These are phyloP conservation scores for Juglanconis sp. DNA, from an alignment of 2,329 filamentous ascomycete species.

Conservation along the genomic window DNA sequence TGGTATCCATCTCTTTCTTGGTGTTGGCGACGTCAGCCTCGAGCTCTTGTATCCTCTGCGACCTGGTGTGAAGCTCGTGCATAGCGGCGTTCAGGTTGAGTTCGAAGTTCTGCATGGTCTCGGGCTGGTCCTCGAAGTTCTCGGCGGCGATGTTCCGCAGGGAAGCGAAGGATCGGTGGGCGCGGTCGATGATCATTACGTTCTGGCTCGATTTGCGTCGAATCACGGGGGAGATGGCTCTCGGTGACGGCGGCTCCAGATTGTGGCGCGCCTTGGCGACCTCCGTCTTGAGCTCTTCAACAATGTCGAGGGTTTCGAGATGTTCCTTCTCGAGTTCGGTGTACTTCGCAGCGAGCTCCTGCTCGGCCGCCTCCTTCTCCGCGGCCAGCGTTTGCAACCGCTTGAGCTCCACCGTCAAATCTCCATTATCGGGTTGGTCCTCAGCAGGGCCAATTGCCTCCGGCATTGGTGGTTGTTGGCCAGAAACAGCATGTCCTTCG, in stretches of 20 bases:
- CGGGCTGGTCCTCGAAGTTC: constrained; percentile 77
- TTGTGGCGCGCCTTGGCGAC: constrained; percentile 71
- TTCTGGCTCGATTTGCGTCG: constrained; percentile 92
- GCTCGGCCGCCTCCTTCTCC: constrained; percentile 75
- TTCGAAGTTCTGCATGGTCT: constrained; percentile 89
- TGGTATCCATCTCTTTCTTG: constrained; percentile 95
- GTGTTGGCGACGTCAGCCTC: constrained; percentile 79
- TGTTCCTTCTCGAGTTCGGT: constrained; percentile 80
- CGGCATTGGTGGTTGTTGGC: background rate
- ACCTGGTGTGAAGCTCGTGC: constrained; percentile 82
- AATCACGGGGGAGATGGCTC: constrained; percentile 68
- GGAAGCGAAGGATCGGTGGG: constrained; percentile 85
- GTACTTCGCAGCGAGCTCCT: constrained; percentile 72
- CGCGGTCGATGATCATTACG: constrained; percentile 81
- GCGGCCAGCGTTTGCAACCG: constrained; percentile 66
- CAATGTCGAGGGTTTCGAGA: constrained; percentile 74
- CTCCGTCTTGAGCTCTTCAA: constrained; percentile 88
- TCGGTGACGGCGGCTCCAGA: constrained; percentile 57
- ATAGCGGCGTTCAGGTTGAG: constrained; percentile 87
- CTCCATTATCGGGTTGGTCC: constrained; percentile 40
- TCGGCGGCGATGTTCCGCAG: constrained; percentile 85
- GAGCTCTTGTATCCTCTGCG: constrained; percentile 85
- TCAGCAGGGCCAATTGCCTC: constrained; percentile 24
- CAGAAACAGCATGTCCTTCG: background rate
- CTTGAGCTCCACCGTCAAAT: constrained; percentile 64